These are phyloP conservation scores for Sextonia rubra DNA, from an alignment of 164 flowering plant genomes.

Conservation along the genomic window DNA sequence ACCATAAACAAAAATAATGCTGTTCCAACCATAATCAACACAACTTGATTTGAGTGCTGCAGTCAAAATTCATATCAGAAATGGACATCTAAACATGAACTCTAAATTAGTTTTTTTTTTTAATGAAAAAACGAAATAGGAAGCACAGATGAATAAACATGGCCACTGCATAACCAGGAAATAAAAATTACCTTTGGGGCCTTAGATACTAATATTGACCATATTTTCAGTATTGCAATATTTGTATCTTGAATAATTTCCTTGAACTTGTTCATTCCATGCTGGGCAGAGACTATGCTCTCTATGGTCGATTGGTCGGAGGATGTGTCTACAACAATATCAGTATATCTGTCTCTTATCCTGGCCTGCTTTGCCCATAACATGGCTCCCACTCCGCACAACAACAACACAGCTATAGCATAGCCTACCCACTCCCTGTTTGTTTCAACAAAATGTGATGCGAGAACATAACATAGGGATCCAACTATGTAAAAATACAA, in stretches of 20 bases:
- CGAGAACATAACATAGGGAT: not conserved
- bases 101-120: not conserved
- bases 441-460: not conserved
- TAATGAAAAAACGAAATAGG: not conserved
- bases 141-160: not conserved
- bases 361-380: slow-evolving; percentile 31
- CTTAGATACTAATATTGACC: slow-evolving; percentile 46
- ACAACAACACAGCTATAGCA: slow-evolving; percentile 46
- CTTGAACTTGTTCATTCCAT: slow-evolving; percentile 44
- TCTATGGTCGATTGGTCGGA: slow-evolving; percentile 70
- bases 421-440: slow-evolving; percentile 80
- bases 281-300: slow-evolving; percentile 77
- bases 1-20: slow-evolving; percentile 47
- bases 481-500: not conserved
- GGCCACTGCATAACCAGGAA: not conserved
- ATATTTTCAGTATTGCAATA: slow-evolving; percentile 54
- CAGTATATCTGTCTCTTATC: slow-evolving; percentile 22
- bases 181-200: slow-evolving; percentile 53
- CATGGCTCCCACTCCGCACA: slow-evolving; percentile 49
- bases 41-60: slow-evolving; percentile 70
- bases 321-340: slow-evolving; percentile 48
- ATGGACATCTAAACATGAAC: not conserved
- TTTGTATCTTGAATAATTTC: slow-evolving; percentile 47
- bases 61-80: slow-evolving; percentile 7
- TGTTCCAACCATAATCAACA: slow-evolving; percentile 35